phyloP scores from a whole-genome alignment of 1,284 basidiomycete species.

The Inonotus obliquus region DNA sequence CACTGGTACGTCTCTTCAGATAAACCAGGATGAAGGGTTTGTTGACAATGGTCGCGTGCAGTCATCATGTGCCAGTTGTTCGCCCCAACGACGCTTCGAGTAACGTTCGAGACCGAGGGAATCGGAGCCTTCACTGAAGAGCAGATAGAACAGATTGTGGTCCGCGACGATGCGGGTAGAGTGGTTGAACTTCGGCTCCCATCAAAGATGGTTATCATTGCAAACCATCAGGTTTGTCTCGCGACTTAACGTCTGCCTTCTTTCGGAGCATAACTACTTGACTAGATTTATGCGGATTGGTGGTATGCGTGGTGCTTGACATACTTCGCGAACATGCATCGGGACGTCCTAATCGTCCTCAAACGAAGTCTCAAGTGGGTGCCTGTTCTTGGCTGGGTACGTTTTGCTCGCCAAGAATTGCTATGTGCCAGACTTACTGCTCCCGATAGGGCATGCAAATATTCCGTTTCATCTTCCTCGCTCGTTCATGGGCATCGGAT shows the following conservation, averaged over 20 bases:
- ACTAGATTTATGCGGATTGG: slow-evolving; percentile 85
- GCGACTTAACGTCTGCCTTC: slow-evolving; percentile 17
- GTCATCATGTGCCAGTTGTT: slow-evolving; percentile 80
- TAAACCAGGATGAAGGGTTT: neutral
- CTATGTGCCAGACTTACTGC: neutral
- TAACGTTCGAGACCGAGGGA: slow-evolving; percentile 73
- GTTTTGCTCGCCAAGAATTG: slow-evolving; percentile 23
- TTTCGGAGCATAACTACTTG: neutral
- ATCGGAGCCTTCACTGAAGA: slow-evolving; percentile 54
- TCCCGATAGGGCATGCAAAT: slow-evolving; percentile 77
- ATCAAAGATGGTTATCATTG: slow-evolving; percentile 70
- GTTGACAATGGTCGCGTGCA: slow-evolving; percentile 26
- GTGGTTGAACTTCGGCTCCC: slow-evolving; percentile 67
- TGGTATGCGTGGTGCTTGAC: slow-evolving; percentile 88
- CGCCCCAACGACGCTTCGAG: slow-evolving; percentile 68
- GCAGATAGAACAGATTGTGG: slow-evolving; percentile 51
- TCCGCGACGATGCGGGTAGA: slow-evolving; percentile 52
- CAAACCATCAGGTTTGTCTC: slow-evolving; percentile 69
- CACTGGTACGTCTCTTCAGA: slow-evolving; percentile 48
- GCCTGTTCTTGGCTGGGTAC: slow-evolving; percentile 84
- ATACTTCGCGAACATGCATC: slow-evolving; percentile 70
- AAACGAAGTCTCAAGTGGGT: slow-evolving; percentile 88
- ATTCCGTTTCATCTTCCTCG: slow-evolving; percentile 87
- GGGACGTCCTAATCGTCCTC: slow-evolving; percentile 81
- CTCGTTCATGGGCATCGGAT: slow-evolving; percentile 84